A percentile compares a stretch with the other conserved stretches of the same genome.
phyloP scores from a whole-genome alignment of 352 stramenopile genomes.

The Labyrinthula sp. region DNA sequence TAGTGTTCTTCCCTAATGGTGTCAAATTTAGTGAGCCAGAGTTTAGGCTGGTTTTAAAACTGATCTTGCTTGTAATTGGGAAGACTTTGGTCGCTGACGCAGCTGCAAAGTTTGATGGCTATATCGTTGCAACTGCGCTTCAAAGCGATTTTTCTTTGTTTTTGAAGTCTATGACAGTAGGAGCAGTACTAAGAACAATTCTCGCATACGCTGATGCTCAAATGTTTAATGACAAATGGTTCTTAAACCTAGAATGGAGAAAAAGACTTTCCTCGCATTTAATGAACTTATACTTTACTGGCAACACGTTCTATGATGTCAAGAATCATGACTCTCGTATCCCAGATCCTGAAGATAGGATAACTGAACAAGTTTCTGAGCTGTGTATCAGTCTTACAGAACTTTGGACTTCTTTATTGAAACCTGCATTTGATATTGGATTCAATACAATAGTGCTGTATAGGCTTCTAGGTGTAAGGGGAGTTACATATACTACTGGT shows the following conservation, averaged over 20 bases:
- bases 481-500: constrained; percentile 17
- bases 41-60: constrained; percentile 7
- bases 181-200: constrained; percentile 15
- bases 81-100: constrained; percentile 27
- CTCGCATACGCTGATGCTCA: constrained; percentile 21
- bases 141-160: constrained; percentile 18
- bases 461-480: constrained; percentile 10
- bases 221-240: constrained; percentile 25
- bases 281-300: constrained; percentile 56
- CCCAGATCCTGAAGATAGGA: constrained; percentile 55
- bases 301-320: constrained; percentile 66
- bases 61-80: constrained; percentile 16
- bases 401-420: constrained; percentile 24
- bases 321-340: constrained; percentile 63
- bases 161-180: constrained; percentile 4
- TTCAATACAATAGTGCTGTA: constrained; percentile 28
- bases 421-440: constrained; percentile 26
- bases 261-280: constrained; percentile 51
- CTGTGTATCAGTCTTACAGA: constrained; percentile 24
- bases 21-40: constrained; percentile 7
- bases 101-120: constrained; percentile 21
- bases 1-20: constrained; percentile 15
- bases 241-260: constrained; percentile 32
- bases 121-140: constrained; percentile 25
- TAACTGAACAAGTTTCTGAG: constrained; percentile 37